A percentile compares a stretch with the other conserved stretches of the same genome.
phyloP scores from a whole-genome alignment of 2,329 filamentous ascomycete genomes.

The Ampelomyces quisqualis region DNA sequence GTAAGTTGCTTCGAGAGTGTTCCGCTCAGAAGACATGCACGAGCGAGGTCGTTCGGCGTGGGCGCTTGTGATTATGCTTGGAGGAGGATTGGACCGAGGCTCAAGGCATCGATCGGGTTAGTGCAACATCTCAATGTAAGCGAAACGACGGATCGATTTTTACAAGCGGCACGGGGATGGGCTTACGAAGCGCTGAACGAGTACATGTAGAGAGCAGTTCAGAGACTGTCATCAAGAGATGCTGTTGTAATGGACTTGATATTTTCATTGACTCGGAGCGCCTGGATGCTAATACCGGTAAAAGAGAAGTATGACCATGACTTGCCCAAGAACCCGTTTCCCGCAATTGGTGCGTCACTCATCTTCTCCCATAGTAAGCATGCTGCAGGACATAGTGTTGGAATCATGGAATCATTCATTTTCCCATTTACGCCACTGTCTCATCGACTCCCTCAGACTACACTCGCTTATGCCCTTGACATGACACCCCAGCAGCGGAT shows the following conservation, averaged over 20 bases:
- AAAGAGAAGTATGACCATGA: constrained; percentile 36
- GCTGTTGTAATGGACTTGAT: constrained; percentile 38
- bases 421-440: constrained; percentile 37
- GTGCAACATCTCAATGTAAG: no score
- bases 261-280: constrained; percentile 49
- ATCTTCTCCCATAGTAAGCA: constrained; percentile 41
- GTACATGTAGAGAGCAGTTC: no score
- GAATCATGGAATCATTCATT: constrained; percentile 37
- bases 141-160: no score
- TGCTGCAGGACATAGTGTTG: constrained; percentile 42
- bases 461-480: constrained; percentile 41
- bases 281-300: constrained; percentile 45
- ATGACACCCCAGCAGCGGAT: constrained; percentile 48
- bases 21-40: constrained; percentile 14
- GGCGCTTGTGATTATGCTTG: constrained; percentile 2
- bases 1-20: neutral
- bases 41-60: constrained; percentile 22
- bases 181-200: no score
- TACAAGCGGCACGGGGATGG: no score
- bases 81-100: no score
- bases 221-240: no score
- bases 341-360: constrained; percentile 37
- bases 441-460: constrained; percentile 23
- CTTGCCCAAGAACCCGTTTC: constrained; percentile 36
- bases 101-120: no score